phyloP scores from a whole-genome alignment of 805 yeast genomes.

The Lachancea quebecensis region DNA sequence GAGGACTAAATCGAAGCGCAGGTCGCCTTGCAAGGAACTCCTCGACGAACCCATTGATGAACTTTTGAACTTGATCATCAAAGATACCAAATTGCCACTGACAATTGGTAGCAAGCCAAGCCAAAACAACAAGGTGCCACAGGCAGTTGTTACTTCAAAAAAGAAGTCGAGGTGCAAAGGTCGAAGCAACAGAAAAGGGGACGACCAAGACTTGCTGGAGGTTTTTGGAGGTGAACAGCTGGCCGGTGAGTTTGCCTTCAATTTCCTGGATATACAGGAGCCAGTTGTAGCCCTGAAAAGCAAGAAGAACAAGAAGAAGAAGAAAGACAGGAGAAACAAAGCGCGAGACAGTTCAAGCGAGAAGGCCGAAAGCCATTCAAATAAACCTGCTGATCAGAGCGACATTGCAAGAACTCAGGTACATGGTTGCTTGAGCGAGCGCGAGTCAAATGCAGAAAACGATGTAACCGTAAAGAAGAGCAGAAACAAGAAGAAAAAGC shows the following conservation, averaged over 20 bases:
- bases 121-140: not conserved
- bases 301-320: not conserved
- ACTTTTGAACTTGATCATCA: slow-evolving; percentile 2
- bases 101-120: not conserved
- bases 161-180: not conserved
- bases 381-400: not conserved
- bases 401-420: too few relatives aligned
- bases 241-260: too few relatives aligned
- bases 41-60: slow-evolving; percentile 3
- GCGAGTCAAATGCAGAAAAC: too few relatives aligned
- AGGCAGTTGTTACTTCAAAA: not conserved
- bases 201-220: not conserved
- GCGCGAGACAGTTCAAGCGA: too few relatives aligned
- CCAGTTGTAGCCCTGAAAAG: not conserved
- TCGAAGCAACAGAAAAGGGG: not conserved
- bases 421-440: too few relatives aligned
- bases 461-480: not conserved
- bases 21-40: not conserved
- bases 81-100: not conserved
- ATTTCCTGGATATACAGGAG: not conserved
- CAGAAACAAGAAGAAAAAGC: not conserved
- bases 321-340: not conserved
- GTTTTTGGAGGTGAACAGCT: too few relatives aligned
- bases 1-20: not conserved
- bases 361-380: too few relatives aligned